Conservation (phyloP, 2,329 filamentous ascomycete species). For the Pseudogymnoascus sp. region DNA sequence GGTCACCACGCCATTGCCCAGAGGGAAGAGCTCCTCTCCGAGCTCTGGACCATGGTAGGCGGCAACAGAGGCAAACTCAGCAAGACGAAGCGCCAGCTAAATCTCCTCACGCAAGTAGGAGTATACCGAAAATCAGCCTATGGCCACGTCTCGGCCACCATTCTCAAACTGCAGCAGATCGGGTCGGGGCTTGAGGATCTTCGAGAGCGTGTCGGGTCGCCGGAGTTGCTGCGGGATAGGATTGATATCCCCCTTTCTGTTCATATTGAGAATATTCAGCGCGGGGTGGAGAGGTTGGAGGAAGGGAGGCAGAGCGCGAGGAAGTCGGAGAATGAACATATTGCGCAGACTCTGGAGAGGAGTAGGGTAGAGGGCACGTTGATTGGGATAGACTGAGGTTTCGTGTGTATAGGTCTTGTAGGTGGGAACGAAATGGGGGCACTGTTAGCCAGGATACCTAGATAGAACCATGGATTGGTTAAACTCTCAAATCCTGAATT, state of each 20-base stretch:
- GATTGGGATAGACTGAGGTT: constrained; percentile 12
- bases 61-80: constrained; percentile 54
- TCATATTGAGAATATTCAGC: constrained; percentile 67
- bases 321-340: constrained; percentile 49
- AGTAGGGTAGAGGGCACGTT: constrained; percentile 33
- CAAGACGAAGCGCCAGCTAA: constrained; percentile 55
- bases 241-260: constrained; percentile 56
- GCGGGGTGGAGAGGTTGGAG: constrained; percentile 65
- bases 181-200: constrained; percentile 63
- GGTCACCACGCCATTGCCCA: constrained; percentile 48
- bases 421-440: neutral
- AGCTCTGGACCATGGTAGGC: constrained; percentile 67
- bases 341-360: constrained; percentile 43
- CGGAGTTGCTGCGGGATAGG: constrained; percentile 48
- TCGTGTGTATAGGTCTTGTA: neutral
- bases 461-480: neutral
- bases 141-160: constrained; percentile 58
- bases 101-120: constrained; percentile 57
- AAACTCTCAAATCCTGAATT: neutral
- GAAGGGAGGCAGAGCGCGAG: constrained; percentile 51
- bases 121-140: constrained; percentile 58
- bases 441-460: neutral
- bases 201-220: constrained; percentile 59
- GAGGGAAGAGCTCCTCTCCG: constrained; percentile 58
- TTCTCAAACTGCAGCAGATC: constrained; percentile 68